phyloP scores from a whole-genome alignment of 306 rosid genomes.

The Glycine soja region DNA sequence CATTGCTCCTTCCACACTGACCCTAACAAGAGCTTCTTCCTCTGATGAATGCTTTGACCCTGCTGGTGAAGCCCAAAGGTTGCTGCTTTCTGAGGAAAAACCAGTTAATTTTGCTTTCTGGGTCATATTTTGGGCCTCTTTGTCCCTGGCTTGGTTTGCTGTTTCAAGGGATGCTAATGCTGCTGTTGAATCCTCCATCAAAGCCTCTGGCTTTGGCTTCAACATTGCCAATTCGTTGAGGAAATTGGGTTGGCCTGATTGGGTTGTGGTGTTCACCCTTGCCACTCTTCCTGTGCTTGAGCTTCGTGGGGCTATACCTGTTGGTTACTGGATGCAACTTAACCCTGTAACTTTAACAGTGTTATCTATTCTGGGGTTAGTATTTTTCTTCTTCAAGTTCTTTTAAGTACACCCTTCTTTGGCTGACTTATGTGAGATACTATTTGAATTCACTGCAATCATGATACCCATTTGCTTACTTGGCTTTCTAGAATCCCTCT shows the following conservation, averaged over 20 bases:
- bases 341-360: constrained; percentile 65
- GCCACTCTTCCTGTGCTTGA: constrained; percentile 94
- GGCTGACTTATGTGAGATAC: constrained; percentile 5
- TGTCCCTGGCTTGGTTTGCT: constrained; percentile 86
- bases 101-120: constrained; percentile 67
- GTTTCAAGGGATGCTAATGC: constrained; percentile 88
- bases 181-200: constrained; percentile 81
- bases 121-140: constrained; percentile 83
- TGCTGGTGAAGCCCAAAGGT: constrained; percentile 54
- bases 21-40: constrained; percentile 51
- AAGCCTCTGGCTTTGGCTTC: constrained; percentile 83
- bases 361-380: constrained; percentile 81
- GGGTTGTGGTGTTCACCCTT: constrained; percentile 82
- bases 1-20: constrained; percentile 34
- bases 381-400: constrained; percentile 9
- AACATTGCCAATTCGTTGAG: constrained; percentile 73
- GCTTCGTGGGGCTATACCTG: constrained; percentile 98
- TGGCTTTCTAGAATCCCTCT: constrained; percentile 10
- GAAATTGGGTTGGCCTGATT: constrained; percentile 77
- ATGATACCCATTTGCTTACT: constrained; percentile 21
- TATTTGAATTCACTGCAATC: constrained; percentile 22
- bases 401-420: not conserved
- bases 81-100: constrained; percentile 54
- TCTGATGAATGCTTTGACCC: constrained; percentile 48
- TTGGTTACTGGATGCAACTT: constrained; percentile 94